Conservation (phyloP, 306 rosid species). For the Alnus glutinosa region DNA sequence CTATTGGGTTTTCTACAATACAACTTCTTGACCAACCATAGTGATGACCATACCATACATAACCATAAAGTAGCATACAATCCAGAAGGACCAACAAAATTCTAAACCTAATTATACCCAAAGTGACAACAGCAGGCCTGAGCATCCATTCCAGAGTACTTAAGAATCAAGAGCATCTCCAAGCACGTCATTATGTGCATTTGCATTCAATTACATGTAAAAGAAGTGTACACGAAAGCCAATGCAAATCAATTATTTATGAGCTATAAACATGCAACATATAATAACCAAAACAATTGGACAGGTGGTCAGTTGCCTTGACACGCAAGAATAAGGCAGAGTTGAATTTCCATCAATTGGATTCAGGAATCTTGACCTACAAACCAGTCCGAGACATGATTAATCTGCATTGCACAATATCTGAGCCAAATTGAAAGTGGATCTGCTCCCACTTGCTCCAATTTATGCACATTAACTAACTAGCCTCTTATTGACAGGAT, state of each 20-base stretch:
- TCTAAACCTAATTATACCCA: not conserved
- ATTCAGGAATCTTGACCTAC: not conserved
- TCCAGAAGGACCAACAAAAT: not conserved
- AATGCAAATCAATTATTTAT: not conserved
- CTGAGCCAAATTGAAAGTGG: not conserved
- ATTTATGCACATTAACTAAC: constrained; percentile 1
- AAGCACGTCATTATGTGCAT: not conserved
- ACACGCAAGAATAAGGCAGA: not conserved
- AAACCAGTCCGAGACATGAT: not conserved
- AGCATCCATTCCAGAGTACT: too few relatives aligned
- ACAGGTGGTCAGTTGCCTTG: not conserved
- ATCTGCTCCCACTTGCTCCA: not conserved
- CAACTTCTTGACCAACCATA: constrained; percentile 3
- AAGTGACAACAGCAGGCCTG: not conserved
- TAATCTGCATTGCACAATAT: not conserved
- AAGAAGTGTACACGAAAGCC: not conserved
- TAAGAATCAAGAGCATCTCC: not conserved
- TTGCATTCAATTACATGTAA: not conserved
- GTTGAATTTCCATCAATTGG: not conserved
- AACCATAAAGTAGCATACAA: not conserved
- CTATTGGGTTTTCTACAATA: not conserved
- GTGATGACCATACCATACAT: not conserved
- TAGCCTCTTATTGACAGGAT: constrained; percentile 6
- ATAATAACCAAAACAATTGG: not conserved
- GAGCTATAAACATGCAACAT: not conserved